Evolutionary conservation across 495 filamentous ascomycete species (phyloP), one percentile per base, ranked within the genome.

Genomic region (Penicillium soppii): DNA sequence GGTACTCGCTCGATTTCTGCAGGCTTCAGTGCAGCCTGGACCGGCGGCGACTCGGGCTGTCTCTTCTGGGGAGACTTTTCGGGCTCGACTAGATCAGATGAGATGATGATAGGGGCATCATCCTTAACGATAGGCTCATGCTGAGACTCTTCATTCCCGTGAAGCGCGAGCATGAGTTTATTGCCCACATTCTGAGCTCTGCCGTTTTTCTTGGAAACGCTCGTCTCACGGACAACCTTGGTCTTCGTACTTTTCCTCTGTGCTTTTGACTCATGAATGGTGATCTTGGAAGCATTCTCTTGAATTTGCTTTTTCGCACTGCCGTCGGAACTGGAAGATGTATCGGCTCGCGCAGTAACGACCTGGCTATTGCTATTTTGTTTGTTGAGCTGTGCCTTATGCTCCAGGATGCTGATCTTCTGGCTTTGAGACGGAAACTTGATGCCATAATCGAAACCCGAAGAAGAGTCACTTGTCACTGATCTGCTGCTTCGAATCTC

Each of bases 91-190:
- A 36, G 19, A 35, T 51, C 26, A 4, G 29, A 35, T n/a, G 48
- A 43, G 6, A 37, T 35, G 37, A 43, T 15, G 26, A 40, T 6
- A 30, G 12, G 36, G 6, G 7, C 26, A 9, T 15, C 1, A 7
- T 17, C 3, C 10, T 49, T 10, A 41, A 41, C 12, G 19, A n/a
- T 23, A 45, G 37, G 16, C 5, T 20, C 37, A n/a, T 22, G 25
- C n/a, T 39, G 42, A 20, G 46, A 29, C 8, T 39, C 15, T 10
- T 42, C 38, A 16, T 33, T 41, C 22, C 48, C 47, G 5, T 53
- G 38, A 5, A 72, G 56, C 4, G 67, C 67, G 42, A 58, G 60
- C 16, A 53, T 37, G 5, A 72, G 52, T 32, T 67, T 70, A 32
- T 53, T 39, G 6, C 62, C 69, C 21, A 70, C 55, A 17, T 35